These are phyloP conservation scores for Rhododendron griersonianum DNA, from an alignment of 148 eudicot genomes.

Conservation along the genomic window DNA sequence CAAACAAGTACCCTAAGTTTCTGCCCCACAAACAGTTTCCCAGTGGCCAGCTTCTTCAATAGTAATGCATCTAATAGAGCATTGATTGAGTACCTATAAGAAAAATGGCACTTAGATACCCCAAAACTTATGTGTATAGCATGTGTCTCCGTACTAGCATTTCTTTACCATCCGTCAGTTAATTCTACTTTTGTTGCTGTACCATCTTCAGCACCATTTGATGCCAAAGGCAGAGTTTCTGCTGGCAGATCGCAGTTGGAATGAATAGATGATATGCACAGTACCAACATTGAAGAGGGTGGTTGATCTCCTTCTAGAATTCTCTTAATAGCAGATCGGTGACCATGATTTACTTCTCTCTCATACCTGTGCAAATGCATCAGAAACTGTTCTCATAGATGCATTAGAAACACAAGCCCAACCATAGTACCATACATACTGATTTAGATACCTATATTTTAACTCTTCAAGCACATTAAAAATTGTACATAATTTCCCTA, in stretches of 20 bases:
- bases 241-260: conserved; percentile 16
- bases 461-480: conserved; percentile 79
- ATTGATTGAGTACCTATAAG: conserved; percentile 59
- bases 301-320: conserved; percentile 85
- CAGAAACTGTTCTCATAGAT: conserved; percentile 11
- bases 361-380: conserved; percentile 63
- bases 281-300: conserved; percentile 72
- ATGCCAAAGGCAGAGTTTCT: conserved; percentile 23
- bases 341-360: conserved; percentile 89
- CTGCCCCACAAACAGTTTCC: conserved; percentile 86
- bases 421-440: not conserved
- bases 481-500: conserved; percentile 44
- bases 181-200: conserved; percentile 47
- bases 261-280: conserved; percentile 66
- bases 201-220: conserved; percentile 25
- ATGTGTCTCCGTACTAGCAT: not conserved
- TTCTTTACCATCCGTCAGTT: conserved; percentile 89
- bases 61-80: conserved; percentile 69
- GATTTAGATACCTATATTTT: conserved; percentile 56
- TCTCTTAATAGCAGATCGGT: conserved; percentile 80
- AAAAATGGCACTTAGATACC: conserved; percentile 7
- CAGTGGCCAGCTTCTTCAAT: conserved; percentile 54
- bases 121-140: not conserved
- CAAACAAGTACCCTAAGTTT: conserved; percentile 65
- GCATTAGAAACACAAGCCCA: not conserved